Evolutionary conservation across 2,329 filamentous ascomycete species (phyloP), one percentile per base, ranked within the genome.

Genomic region (Hypoxylon sp.): DNA sequence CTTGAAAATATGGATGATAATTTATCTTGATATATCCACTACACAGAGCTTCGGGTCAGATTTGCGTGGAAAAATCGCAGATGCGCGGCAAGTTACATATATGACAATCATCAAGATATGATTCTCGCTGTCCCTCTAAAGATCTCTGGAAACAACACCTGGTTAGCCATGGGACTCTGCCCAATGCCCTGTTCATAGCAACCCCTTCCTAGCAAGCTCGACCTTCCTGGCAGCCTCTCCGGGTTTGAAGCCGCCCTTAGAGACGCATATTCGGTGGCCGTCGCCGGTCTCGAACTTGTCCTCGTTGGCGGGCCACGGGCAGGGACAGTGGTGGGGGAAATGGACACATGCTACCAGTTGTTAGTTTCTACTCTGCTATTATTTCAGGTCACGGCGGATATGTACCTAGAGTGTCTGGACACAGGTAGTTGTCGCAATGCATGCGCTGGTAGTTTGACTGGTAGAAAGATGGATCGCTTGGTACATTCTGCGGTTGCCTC

Each of bases 311-410:
- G 92, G 90, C 83, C 92, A 97, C 1, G 94, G 86, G 82, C 96
- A 99, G 29, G 96, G 96, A 81, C 96, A 99, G 82, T 99, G 96
- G 80, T 98, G 95, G 1, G 96, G 94, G 83, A 97, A 96, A 79
- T 97, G 91, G 5, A 99, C 96, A 83, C 96, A 99, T 37, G 94
- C 92, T 82, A 59, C 31, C 2, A 6, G 5, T 19, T 54, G 11
- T 52, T 52, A 31, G 51, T 0, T 60, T 19, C 24, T 37, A 11
- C 8, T 22, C 11, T 2, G 17, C 11, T 5, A 4, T 17, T 17
- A 19, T 14, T 33, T 13, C 9, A 51, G 6, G 1, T 19, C 14
- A n/a, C 37, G 3, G 22, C n/a, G 14, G 26, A 24, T 24, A 22
- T 74, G 22, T 73, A 84, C 83, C 82, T 67, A 99, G 88, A 0